Evolutionary conservation across 495 filamentous ascomycete species (phyloP).

Genomic region (Glarea lozoyensis): DNA sequence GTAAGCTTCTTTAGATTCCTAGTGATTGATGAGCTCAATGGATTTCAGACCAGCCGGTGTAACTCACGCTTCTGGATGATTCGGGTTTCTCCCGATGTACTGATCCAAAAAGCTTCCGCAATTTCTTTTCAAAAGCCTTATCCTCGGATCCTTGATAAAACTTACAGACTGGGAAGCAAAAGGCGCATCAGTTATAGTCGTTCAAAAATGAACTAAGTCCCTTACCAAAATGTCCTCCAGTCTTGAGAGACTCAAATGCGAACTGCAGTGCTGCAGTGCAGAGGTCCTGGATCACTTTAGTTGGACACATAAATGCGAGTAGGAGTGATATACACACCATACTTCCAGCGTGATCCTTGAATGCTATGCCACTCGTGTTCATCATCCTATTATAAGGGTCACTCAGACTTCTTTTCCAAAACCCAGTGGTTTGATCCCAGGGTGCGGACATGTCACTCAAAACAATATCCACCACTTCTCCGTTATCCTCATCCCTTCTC

Average conservation of each 20-base stretch:
- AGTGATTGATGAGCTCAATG: too few relatives aligned
- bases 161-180: conserved; percentile 58
- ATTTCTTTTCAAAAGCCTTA: conserved; percentile 58
- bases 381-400: conserved; percentile 94
- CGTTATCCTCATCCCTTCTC: conserved; percentile 3
- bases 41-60: too few relatives aligned
- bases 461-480: conserved; percentile 74
- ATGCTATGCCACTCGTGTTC: conserved; percentile 85
- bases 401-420: conserved; percentile 80
- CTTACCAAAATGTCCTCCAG: conserved; percentile 62
- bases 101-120: conserved; percentile 65
- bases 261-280: conserved; percentile 79
- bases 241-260: conserved; percentile 70
- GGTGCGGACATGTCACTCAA: conserved; percentile 98
- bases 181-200: background rate
- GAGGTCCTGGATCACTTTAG: conserved; percentile 54
- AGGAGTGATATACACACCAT: conserved; percentile 58
- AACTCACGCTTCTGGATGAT: conserved; percentile 75
- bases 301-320: background rate
- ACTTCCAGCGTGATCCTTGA: conserved; percentile 85
- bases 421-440: conserved; percentile 73
- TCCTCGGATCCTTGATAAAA: conserved; percentile 91
- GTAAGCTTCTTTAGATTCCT: conserved; percentile 89
- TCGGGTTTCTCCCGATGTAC: conserved; percentile 85
- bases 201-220: background rate